These are phyloP conservation scores for Cicer cuneatum DNA, from an alignment of 306 rosid genomes.

Conservation along the genomic window DNA sequence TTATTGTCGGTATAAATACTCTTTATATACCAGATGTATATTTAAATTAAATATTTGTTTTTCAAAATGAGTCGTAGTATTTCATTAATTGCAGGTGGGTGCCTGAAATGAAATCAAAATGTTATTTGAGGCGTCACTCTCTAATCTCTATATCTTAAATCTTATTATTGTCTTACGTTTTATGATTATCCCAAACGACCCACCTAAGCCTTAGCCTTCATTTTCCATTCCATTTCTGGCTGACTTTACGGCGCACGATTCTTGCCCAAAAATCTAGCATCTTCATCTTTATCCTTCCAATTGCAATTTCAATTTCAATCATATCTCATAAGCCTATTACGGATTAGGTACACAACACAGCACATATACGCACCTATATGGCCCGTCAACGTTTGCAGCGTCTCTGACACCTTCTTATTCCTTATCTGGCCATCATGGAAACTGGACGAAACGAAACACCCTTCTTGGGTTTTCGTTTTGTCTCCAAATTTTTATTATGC, in stretches of 20 bases:
- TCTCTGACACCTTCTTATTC: constrained; percentile 24
- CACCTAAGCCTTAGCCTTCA: background rate
- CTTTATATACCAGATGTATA: no score
- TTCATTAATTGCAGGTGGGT: no score
- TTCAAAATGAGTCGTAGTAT: no score
- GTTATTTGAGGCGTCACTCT: no score
- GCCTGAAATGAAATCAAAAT: no score
- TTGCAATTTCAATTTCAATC: background rate
- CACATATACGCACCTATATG: constrained; percentile 32
- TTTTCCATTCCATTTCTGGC: background rate
- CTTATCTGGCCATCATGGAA: constrained; percentile 46
- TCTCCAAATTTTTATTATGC: constrained; percentile 48
- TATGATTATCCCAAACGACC: background rate
- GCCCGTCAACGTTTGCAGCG: background rate
- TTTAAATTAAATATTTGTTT: no score
- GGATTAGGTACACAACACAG: background rate
- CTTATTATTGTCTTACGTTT: background rate
- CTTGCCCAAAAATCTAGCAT: background rate
- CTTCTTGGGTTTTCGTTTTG: constrained; percentile 40
- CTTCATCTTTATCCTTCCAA: constrained; percentile 22
- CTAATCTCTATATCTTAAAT: no score
- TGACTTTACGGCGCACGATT: background rate
- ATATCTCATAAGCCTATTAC: background rate
- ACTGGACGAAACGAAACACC: constrained; percentile 39
- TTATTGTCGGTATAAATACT: no score